phyloP scores from a whole-genome alignment of 306 rosid species.

The Cercis canadensis region DNA sequence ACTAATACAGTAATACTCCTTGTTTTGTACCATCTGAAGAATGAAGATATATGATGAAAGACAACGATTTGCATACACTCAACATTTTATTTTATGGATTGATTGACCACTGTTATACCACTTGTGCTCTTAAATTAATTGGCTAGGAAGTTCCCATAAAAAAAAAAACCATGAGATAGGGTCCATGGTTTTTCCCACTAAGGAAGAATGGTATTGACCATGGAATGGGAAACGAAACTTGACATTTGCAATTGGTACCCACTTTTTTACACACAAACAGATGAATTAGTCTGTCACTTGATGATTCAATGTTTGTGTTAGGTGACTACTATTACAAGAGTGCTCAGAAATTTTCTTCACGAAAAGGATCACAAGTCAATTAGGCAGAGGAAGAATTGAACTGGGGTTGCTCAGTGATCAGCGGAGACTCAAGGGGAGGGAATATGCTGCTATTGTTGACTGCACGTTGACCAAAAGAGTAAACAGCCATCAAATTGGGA shows the following conservation, averaged over 20 bases:
- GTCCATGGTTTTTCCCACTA: conserved; percentile 35
- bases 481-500: conserved; percentile 37
- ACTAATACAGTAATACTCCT: no score
- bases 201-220: conserved; percentile 34
- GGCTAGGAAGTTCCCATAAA: background rate
- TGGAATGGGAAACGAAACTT: conserved; percentile 30
- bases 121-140: conserved; percentile 4
- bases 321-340: no score
- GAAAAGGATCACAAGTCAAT: conserved; percentile 13
- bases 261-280: conserved; percentile 3
- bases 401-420: conserved; percentile 30
- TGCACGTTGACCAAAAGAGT: conserved; percentile 4
- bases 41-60: background rate
- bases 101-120: background rate
- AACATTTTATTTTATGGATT: background rate
- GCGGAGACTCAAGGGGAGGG: conserved; percentile 26
- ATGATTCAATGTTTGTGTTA: background rate
- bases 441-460: background rate
- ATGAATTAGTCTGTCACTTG: background rate
- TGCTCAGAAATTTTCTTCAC: conserved; percentile 1
- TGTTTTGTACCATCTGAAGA: no score
- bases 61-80: background rate
- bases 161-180: conserved; percentile 28
- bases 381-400: conserved; percentile 27
- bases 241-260: background rate